Evolutionary conservation across 1,139 yeast genomes (phyloP).

Genomic region (Arxiozyma telluris): DNA sequence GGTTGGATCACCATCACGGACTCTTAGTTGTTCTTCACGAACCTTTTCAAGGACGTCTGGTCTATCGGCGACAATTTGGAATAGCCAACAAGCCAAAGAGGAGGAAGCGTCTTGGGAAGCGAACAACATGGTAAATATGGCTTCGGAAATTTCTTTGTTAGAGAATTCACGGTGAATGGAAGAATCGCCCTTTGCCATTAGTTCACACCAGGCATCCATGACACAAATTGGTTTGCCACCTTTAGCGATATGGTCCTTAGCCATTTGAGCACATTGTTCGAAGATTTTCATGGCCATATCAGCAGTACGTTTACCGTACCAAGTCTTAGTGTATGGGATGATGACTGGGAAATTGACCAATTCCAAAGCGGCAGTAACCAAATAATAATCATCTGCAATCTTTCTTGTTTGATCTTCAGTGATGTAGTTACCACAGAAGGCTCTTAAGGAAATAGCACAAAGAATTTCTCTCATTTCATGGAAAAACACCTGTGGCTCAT

Average conservation of each 20-base stretch:
- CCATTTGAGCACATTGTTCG: slow-evolving; percentile 76
- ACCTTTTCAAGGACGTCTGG: slow-evolving; percentile 80
- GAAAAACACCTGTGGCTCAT: slow-evolving; percentile 62
- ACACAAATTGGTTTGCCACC: slow-evolving; percentile 80
- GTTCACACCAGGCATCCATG: slow-evolving; percentile 88
- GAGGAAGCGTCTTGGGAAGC: slow-evolving; percentile 98
- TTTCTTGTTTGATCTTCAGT: slow-evolving; percentile 79
- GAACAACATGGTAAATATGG: slow-evolving; percentile 88
- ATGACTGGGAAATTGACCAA: slow-evolving; percentile 95
- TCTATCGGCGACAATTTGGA: slow-evolving; percentile 90
- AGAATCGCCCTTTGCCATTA: slow-evolving; percentile 70
- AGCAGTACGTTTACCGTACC: slow-evolving; percentile 94
- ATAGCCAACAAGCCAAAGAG: slow-evolving; percentile 96
- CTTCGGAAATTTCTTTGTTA: slow-evolving; percentile 88
- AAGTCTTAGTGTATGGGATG: slow-evolving; percentile 88
- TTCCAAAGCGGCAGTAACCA: slow-evolving; percentile 90
- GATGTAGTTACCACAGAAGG: slow-evolving; percentile 93
- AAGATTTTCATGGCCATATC: slow-evolving; percentile 90
- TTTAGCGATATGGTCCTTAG: slow-evolving; percentile 69
- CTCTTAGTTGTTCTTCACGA: slow-evolving; percentile 81
- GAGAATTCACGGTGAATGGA: slow-evolving; percentile 73
- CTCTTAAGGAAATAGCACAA: slow-evolving; percentile 86
- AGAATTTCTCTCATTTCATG: slow-evolving; percentile 90
- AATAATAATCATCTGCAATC: slow-evolving; percentile 85
- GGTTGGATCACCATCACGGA: slow-evolving; percentile 68